These are phyloP conservation scores for Castanopsis chinensis DNA, from an alignment of 306 rosid species.

Conservation along the genomic window DNA sequence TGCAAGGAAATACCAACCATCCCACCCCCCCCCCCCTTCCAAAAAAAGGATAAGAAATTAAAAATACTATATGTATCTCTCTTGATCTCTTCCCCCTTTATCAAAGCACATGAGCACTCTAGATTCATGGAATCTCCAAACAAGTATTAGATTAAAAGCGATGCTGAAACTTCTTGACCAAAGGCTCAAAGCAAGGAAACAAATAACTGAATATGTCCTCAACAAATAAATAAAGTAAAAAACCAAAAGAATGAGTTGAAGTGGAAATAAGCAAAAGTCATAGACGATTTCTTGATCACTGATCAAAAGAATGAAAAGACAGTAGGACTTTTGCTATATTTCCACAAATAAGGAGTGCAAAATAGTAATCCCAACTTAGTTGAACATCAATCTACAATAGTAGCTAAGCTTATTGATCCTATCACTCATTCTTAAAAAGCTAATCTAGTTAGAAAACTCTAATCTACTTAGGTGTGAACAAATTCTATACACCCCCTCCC, in stretches of 20 bases:
- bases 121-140: background rate
- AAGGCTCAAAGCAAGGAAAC: background rate
- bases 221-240: background rate
- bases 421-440: too few relatives aligned
- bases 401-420: too few relatives aligned
- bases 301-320: too few relatives aligned
- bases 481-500: too few relatives aligned
- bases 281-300: background rate
- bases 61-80: background rate
- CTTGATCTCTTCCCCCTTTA: background rate
- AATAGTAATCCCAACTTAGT: too few relatives aligned
- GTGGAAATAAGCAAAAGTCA: background rate
- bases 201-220: background rate
- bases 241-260: background rate
- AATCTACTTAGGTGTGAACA: too few relatives aligned
- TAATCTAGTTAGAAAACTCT: too few relatives aligned
- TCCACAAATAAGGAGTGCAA: too few relatives aligned
- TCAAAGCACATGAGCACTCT: background rate
- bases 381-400: too few relatives aligned
- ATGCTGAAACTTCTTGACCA: background rate
- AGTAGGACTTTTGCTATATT: too few relatives aligned
- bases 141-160: background rate
- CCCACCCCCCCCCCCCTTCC: background rate
- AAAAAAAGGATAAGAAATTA: background rate
- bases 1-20: background rate